Conservation (phyloP, 495 filamentous ascomycete genomes). For the Eremomyces bilateralis region DNA sequence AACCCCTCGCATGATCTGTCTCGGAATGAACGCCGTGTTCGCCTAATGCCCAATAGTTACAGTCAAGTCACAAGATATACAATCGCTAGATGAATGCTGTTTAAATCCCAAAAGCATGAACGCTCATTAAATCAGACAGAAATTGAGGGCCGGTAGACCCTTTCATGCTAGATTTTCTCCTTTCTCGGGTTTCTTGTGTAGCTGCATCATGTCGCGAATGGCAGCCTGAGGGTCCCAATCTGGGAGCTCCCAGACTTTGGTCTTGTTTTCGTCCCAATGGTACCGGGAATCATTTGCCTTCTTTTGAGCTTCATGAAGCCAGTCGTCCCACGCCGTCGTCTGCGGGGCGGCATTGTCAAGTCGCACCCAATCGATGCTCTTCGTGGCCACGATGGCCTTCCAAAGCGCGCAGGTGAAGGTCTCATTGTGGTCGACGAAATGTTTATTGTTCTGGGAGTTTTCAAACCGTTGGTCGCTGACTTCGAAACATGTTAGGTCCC, state of each 20-base stretch:
- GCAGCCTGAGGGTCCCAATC: slow-evolving; percentile 13
- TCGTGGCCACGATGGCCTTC: slow-evolving; percentile 22
- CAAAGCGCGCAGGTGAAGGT: slow-evolving; percentile 24
- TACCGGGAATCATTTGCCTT: not conserved
- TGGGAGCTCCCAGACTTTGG: slow-evolving; percentile 9
- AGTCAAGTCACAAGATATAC: too few species aligned
- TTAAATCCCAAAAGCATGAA: too few species aligned
- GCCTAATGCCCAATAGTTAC: too few species aligned
- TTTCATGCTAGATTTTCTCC: too few species aligned
- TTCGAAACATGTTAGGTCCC: slow-evolving; percentile 21
- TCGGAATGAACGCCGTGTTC: too few species aligned
- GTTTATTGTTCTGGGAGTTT: slow-evolving; percentile 9
- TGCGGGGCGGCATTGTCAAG: slow-evolving; percentile 18
- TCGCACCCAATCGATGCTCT: slow-evolving; percentile 18
- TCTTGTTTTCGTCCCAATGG: slow-evolving; percentile 2
- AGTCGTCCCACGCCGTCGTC: slow-evolving; percentile 19
- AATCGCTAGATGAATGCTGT: too few species aligned
- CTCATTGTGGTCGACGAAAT: slow-evolving; percentile 6
- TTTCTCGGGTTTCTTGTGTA: too few species aligned
- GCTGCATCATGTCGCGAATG: too few species aligned
- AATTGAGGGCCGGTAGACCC: too few species aligned
- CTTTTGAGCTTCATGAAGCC: slow-evolving; percentile 18
- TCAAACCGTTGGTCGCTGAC: slow-evolving; percentile 14
- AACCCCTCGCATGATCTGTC: too few species aligned
- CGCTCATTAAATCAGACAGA: too few species aligned